These are phyloP conservation scores for Barbatosphaeria neglecta DNA, from an alignment of 495 filamentous ascomycete genomes.

Conservation along the genomic window DNA sequence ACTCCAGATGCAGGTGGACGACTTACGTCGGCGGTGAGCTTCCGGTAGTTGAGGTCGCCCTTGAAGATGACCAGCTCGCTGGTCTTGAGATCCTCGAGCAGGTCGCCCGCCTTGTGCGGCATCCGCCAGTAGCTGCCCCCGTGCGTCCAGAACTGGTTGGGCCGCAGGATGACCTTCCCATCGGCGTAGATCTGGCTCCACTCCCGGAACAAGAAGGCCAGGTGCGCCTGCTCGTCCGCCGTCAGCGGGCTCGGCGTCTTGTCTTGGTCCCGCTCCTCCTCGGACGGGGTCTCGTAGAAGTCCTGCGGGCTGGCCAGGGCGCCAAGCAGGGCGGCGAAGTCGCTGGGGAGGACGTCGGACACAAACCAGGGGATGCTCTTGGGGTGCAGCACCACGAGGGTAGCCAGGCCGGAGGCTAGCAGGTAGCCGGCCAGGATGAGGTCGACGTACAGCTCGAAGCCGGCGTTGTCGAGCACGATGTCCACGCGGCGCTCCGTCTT, in stretches of 20 bases:
- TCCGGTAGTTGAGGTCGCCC: constrained; percentile 92
- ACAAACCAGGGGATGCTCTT: constrained; percentile 97
- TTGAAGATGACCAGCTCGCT: constrained; percentile 93
- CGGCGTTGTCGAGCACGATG: constrained; percentile 91
- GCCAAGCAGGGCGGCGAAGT: constrained; percentile 69
- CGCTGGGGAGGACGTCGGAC: constrained; percentile 76
- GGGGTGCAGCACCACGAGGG: constrained; percentile 77
- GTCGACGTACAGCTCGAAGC: constrained; percentile 94
- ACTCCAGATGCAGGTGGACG: neutral
- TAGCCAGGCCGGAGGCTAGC: constrained; percentile 68
- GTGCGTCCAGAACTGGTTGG: constrained; percentile 84
- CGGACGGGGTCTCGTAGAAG: constrained; percentile 64
- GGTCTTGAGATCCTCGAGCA: constrained; percentile 69
- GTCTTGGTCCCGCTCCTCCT: constrained; percentile 48
- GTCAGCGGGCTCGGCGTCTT: constrained; percentile 46
- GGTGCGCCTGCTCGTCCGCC: constrained; percentile 52
- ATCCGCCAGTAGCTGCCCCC: constrained; percentile 79
- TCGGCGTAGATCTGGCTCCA: constrained; percentile 73
- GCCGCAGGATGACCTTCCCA: constrained; percentile 65
- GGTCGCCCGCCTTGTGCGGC: constrained; percentile 48
- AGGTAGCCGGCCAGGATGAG: constrained; percentile 84
- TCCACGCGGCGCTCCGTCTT: constrained; percentile 59
- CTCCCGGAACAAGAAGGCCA: constrained; percentile 66
- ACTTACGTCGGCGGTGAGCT: constrained; percentile 77
- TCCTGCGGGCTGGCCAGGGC: constrained; percentile 59